A percentile compares a stretch with the other conserved stretches of the same genome.
phyloP scores from a whole-genome alignment of 108 stramenopile genomes.

The Licmophora abbreviata region DNA sequence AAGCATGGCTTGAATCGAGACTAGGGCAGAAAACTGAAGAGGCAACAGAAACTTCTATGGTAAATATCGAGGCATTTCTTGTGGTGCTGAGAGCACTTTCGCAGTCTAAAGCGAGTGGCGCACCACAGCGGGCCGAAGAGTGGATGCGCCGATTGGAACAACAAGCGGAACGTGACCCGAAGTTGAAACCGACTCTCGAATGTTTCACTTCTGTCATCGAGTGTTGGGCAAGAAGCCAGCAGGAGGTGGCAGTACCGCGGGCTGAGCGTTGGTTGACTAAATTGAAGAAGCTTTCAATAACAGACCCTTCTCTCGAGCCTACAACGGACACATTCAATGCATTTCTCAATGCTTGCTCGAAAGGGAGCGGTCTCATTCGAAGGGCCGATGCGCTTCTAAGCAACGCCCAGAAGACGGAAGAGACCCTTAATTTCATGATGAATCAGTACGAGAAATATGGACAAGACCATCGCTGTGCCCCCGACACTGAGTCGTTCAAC shows the following conservation, averaged over 20 bases:
- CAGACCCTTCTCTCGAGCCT: slow-evolving; percentile 18
- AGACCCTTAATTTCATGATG: slow-evolving; percentile 29
- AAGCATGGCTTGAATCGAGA: slow-evolving; percentile 21
- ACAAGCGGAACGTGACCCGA: slow-evolving; percentile 9
- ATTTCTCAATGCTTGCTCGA: slow-evolving; percentile 57
- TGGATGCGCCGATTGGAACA: slow-evolving; percentile 30
- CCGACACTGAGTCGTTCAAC: slow-evolving; percentile 69
- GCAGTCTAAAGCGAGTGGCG: slow-evolving; percentile 19
- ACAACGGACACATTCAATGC: slow-evolving; percentile 61
- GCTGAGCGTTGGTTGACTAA: slow-evolving; percentile 71
- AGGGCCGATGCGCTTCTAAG: slow-evolving; percentile 8
- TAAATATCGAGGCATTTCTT: slow-evolving; percentile 49
- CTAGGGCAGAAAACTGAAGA: not conserved
- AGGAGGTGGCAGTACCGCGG: slow-evolving; percentile 43
- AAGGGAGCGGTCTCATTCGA: slow-evolving; percentile 1
- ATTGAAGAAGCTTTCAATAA: slow-evolving; percentile 8
- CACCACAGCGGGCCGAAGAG: slow-evolving; percentile 49
- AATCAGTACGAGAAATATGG: not conserved
- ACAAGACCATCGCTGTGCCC: slow-evolving; percentile 13
- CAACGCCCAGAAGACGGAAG: slow-evolving; percentile 41
- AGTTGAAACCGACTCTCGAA: slow-evolving; percentile 34
- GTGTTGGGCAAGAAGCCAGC: slow-evolving; percentile 52
- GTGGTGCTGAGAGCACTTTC: slow-evolving; percentile 48
- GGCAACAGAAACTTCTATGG: not conserved
- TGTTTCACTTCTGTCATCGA: slow-evolving; percentile 68